Evolutionary conservation across 805 yeast genomes (phyloP), one percentile per base, ranked within the genome.

Genomic region (Candida pseudoglaebosa): DNA sequence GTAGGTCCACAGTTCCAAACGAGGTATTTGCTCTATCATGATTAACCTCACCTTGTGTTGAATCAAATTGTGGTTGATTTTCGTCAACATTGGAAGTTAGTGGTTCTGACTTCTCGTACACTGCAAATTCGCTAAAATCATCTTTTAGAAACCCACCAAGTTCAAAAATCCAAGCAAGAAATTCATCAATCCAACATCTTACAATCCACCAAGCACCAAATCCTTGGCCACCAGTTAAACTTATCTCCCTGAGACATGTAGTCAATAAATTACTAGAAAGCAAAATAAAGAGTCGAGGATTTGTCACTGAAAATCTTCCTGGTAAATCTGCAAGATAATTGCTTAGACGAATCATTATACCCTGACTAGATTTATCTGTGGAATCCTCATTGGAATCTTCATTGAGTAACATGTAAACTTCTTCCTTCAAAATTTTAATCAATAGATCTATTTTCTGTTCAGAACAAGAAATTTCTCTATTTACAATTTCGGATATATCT

Each of bases 161-260:
- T 50, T 82, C 88, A 18, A 82, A 80, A 40, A 74, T 61, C 79
- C 87, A 81, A 2, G 71, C 71, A 43, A 82, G 63, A 71, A 77
- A 83, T 51, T 84, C 91, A 50, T 81, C 87, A 5, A 80, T 64
- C 89, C 91, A 84, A 54, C 88, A 79, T 40, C 84, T 66, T 2
- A 82, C 66, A 32, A 77, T 70, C 87, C 88, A 83, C 91, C 91
- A 84, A 2, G 79, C 75, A 7, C 79, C 80, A 53, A 84, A 81
- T 2, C 82, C 73, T 31, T 71, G 70, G 5, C 79, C 80, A 2
- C 80, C 79, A 17, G 65, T 66, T 40, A 77, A 61, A 24, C 83
- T 75, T 42, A 83, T 70, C 48, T 82, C 87, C 43, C 87, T 64
- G 29, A 80, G 59, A 14, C 82, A 75, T 10, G 79, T 68, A 5